A percentile compares a stretch with the other conserved stretches of the same genome.
These are phyloP conservation scores for Saccharomyces mikatae DNA, from an alignment of 805 yeast species.

Conservation along the genomic window DNA sequence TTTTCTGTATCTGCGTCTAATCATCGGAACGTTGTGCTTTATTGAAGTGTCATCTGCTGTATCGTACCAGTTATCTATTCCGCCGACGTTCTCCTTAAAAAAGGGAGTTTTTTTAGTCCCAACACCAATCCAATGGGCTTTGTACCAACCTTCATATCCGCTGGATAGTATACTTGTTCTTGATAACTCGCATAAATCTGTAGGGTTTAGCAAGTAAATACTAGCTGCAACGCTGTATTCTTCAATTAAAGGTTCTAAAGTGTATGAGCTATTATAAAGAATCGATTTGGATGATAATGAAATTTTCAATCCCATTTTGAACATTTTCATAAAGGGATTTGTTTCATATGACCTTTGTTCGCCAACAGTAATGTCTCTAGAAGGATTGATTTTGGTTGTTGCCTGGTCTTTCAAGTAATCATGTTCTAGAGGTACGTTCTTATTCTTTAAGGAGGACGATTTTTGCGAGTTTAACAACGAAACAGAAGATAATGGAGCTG, in stretches of 20 bases:
- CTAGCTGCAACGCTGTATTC: constrained; percentile 32
- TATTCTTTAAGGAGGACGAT: constrained; percentile 2
- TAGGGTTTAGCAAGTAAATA: constrained; percentile 26
- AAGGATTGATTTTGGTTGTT: neutral
- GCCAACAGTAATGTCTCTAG: constrained; percentile 19
- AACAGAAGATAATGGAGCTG: constrained; percentile 28
- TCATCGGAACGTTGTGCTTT: constrained; percentile 27
- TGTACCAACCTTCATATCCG: constrained; percentile 28
- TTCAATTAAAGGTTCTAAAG: constrained; percentile 28
- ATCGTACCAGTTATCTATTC: constrained; percentile 25
- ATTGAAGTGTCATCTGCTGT: constrained; percentile 22
- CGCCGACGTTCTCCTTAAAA: constrained; percentile 18
- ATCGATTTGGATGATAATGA: constrained; percentile 24
- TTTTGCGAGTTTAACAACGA: constrained; percentile 5
- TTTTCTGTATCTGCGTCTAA: constrained; percentile 23
- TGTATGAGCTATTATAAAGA: constrained; percentile 26
- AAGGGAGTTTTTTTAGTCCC: constrained; percentile 5
- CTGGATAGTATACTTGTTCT: constrained; percentile 25
- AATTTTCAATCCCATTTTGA: constrained; percentile 24
- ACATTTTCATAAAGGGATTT: constrained; percentile 27
- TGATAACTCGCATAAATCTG: constrained; percentile 28
- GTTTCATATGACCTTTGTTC: constrained; percentile 15
- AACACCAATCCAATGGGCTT: constrained; percentile 29
- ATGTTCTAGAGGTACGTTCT: neutral
- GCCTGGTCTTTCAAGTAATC: neutral